Base-by-base conservation (phyloP, 768 basidiomycete species). In the Terana coerulea region DNA sequence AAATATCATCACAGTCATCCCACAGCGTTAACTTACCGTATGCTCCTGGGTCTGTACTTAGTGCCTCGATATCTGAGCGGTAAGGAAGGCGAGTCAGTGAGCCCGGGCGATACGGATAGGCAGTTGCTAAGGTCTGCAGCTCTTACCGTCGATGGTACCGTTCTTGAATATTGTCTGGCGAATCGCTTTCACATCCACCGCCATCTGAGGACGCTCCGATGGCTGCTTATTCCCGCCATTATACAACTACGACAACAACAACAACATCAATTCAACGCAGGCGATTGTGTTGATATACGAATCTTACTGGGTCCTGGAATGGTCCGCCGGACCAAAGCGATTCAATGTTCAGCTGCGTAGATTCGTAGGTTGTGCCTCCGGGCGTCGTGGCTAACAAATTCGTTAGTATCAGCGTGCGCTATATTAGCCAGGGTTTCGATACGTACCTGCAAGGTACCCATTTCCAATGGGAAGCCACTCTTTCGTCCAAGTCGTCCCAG, bases 271-370 rank as follows among this genome's bases (percentile, higher is more conserved):
- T n/a, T 30, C 15, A 8, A 14, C 29, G 17, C 29, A 31, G 39
- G 15, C 12, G 29, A 25, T 28, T 7, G 31, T 3, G 26, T 31
- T 33, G 17, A 9, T 42, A 28, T 7, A 59, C 74, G 26, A 21
- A 42, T 24, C 15, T 30, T 61, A 86, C 85, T 9, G 77, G 74
- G 59, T 86, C 80, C 41, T 78, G 73, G 55, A 86, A 86, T 7
- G 85, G 83, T 3, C 87, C 87, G 17, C 87, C 87, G 17, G 80
- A 75, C 87, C 88, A 89, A 8, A 90, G 69, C 12, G 83, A 81
- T 60, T 90, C 87, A 40, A 90, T 83, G 61, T 90, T 89, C 24
- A 90, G 69, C 54, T 84, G 84, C 9, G 75, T 81, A 14, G 69
- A 69, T 64, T 89, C 87, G 34, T 78, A 75, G 2, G 64, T 59